These are phyloP conservation scores for Helichrysum umbraculigerum DNA, from an alignment of 129 eudicot species.

Conservation along the genomic window DNA sequence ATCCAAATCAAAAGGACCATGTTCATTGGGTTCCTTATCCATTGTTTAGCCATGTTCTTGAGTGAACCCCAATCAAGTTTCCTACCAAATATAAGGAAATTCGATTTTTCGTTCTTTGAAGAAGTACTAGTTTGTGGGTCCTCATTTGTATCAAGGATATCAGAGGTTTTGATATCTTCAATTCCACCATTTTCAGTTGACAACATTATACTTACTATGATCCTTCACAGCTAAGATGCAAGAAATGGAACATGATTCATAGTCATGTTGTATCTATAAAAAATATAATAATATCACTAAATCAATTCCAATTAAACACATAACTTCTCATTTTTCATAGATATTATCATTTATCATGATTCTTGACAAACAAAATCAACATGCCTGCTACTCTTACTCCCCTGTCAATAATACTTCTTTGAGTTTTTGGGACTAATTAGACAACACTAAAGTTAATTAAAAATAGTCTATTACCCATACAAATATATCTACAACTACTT, in stretches of 20 bases:
- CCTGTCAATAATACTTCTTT: not conserved
- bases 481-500: not conserved
- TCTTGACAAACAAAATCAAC: conserved; percentile 3
- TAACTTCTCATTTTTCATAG: not conserved
- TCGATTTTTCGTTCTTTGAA: conserved; percentile 35
- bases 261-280: conserved; percentile 5
- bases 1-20: conserved; percentile 80
- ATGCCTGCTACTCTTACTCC: not conserved
- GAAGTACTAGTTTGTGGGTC: conserved; percentile 24
- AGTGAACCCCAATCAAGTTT: conserved; percentile 66
- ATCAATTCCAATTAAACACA: not conserved
- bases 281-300: not conserved
- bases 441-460: not conserved
- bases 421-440: not conserved
- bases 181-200: conserved; percentile 37
- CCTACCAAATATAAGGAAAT: conserved; percentile 42
- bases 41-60: conserved; percentile 51
- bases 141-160: conserved; percentile 35
- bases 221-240: conserved; percentile 5
- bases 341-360: not conserved
- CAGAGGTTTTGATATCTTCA: conserved; percentile 50
- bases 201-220: conserved; percentile 33
- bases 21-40: conserved; percentile 87
- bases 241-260: conserved; percentile 21
- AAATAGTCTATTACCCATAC: not conserved